Base-by-base conservation (phyloP, 116 monocot species). In the Posidonia oceanica region DNA sequence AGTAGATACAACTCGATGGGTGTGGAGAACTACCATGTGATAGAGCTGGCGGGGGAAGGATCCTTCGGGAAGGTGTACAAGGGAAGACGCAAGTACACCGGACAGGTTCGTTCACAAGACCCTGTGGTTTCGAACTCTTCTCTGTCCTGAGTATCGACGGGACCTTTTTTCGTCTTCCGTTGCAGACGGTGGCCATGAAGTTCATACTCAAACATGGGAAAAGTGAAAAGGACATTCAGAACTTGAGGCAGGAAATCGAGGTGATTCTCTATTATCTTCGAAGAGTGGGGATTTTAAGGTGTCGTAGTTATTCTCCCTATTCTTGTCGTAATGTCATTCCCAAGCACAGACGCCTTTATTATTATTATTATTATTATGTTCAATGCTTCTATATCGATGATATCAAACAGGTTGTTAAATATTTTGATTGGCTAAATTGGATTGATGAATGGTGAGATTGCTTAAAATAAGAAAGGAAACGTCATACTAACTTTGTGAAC, bases 61-160 rank as follows among this genome's bases (percentile, higher is more conserved):
- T 93, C 93, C 8, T 98, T 98, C 20, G 98, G 93, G 21, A 98
- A 98, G 77, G 98, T 93, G 71, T 93, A 93, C 79, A 98, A 93
- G 76, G 93, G 98, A 12, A 82, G 92, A 51, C 89, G 84, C 22
- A 93, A 93, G 76, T 81, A 72, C 69, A 92, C 98, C 3, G 78
- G 87, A 52, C 89, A 90, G 82, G 98, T 97, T 74, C 10, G 73
- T 51, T 40, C 40, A 66, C 6, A 39, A 2, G 20, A 52, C 11
- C 17, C n/a, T 12, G 12, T 10, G 48, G 48, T 1, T 48, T 48
- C 12, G 48, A 12, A 48, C 8, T 36, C 15, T 1, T 7, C 14
- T 54, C 54, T 22, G 3, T 68, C 21, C 20, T 1, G 48, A 13
- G 17, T 53, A 52, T 36, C 3, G 37, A 4, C 14, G 59, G 15